Base-by-base conservation (phyloP, 768 basidiomycete species). In the Vararia minispora region DNA sequence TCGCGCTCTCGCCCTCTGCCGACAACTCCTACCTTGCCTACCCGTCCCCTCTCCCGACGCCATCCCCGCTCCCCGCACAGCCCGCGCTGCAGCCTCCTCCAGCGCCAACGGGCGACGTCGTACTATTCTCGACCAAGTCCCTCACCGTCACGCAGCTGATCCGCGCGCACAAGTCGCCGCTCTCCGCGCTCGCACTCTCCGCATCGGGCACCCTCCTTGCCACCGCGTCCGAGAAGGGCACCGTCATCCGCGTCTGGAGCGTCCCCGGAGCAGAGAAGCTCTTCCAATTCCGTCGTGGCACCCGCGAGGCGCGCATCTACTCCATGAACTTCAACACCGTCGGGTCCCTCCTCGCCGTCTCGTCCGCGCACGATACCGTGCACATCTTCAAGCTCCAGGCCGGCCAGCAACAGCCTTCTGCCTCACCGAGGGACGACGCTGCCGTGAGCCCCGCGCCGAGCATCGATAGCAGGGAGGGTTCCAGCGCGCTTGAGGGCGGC, bases 1-100 rank as follows among this genome's bases (percentile, higher is more conserved):
- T 88, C 57, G 85, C 95, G 0, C 74, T 99, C 16, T 92, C 92
- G 0, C 91, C 95, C 1, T 89, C 87, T 23, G 80, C 89, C 11
- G 92, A 97, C 42, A 81, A 74, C 53, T 90, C 87, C 6, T 95
- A 87, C 61, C 82, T 98, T 42, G 95, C 90, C 31, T 99, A 99
- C 58, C 95, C 95, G 1, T 88, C 91, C 0, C 91, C 89, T 1
- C 79, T 94, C 0, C 90, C 94, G 0, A 84, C 91, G 0, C 79
- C 91, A 1, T 64, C 78, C 0, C 68, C 79, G 0, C 66, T 76
- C 1, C 44, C 65, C 13, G 48, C 74, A 0, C 44, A 63, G 2
- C 35, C 64, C 0, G 51, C 64, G 5, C 41, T 54, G 22, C 46
- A 60, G 3, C 24, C 60, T 2, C 17, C 52, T 7, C 31, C 46